phyloP scores from a whole-genome alignment of 805 yeast species.

The Candida orba region DNA sequence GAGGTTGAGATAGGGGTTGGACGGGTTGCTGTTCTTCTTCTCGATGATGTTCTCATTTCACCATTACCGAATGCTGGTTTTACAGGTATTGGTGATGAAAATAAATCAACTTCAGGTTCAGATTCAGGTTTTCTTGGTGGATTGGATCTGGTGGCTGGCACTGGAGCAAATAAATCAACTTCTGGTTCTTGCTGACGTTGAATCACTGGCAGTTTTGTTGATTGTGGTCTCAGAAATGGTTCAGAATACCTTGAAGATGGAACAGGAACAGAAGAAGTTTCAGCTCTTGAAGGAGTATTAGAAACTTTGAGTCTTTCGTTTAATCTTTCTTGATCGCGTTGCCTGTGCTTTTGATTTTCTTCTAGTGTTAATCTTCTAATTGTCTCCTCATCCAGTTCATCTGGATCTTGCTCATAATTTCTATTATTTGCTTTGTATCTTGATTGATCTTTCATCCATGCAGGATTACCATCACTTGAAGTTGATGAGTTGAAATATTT shows the following conservation, averaged over 20 bases:
- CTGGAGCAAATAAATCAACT: constrained; percentile 16
- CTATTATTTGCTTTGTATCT: constrained; percentile 31
- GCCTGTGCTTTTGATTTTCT: constrained; percentile 1
- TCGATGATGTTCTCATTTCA: constrained; percentile 22
- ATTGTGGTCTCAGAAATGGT: constrained; percentile 8
- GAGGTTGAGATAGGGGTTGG: neutral
- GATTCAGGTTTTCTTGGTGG: neutral
- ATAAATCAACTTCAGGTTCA: constrained; percentile 10
- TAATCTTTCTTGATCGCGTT: constrained; percentile 4
- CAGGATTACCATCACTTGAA: constrained; percentile 41
- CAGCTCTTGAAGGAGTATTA: neutral
- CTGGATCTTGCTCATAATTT: constrained; percentile 39
- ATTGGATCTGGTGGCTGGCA: constrained; percentile 4
- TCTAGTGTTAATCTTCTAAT: constrained; percentile 11
- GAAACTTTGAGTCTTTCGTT: neutral
- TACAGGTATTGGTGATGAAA: constrained; percentile 7
- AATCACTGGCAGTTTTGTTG: neutral
- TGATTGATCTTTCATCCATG: constrained; percentile 66
- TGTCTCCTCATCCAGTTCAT: constrained; percentile 32
- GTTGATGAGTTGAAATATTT: constrained; percentile 16
- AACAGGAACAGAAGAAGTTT: constrained; percentile 6
- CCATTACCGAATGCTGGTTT: constrained; percentile 4
- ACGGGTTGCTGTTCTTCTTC: constrained; percentile 10
- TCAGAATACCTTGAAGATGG: neutral
- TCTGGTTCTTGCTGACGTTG: constrained; percentile 6